Percentiles rank a stretch among this genome's conserved stretches.
These are phyloP conservation scores for Exobasidium cylindrosporum DNA, from an alignment of 1,284 basidiomycete species.

Conservation along the genomic window DNA sequence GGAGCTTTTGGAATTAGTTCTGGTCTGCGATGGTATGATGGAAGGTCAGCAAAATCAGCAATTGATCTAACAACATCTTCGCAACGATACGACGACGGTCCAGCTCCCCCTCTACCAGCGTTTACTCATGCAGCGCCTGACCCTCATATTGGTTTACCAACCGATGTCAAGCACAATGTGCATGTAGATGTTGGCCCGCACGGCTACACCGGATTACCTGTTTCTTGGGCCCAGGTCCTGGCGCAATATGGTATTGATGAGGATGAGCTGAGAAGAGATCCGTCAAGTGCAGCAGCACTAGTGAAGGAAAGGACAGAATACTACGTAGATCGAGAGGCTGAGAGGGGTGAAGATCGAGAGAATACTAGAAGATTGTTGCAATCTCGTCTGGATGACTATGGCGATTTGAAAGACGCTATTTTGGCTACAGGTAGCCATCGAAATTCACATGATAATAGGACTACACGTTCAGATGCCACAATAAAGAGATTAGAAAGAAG, in stretches of 20 bases:
- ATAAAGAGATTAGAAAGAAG: not conserved
- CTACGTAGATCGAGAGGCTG: conserved; percentile 26
- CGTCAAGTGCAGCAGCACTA: conserved; percentile 22
- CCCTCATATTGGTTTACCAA: conserved; percentile 37
- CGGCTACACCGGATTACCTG: conserved; percentile 39
- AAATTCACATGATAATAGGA: not conserved
- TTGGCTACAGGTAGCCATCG: not conserved
- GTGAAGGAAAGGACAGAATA: conserved; percentile 28
- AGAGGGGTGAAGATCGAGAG: conserved; percentile 23
- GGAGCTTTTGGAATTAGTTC: not conserved
- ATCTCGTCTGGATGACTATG: conserved; percentile 20
- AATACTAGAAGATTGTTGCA: conserved; percentile 22
- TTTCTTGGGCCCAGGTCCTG: conserved; percentile 35
- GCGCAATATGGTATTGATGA: conserved; percentile 26
- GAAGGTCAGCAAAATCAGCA: conserved; percentile 5
- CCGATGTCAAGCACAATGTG: conserved; percentile 40
- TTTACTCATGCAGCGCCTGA: conserved; percentile 16
- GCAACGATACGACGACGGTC: not conserved
- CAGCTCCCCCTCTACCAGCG: not conserved
- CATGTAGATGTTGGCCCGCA: conserved; percentile 43
- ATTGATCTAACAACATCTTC: conserved; percentile 2
- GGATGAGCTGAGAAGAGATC: conserved; percentile 22
- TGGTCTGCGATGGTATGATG: conserved; percentile 3
- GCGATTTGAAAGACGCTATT: conserved; percentile 15
- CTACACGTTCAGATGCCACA: conserved; percentile 3